Base-by-base conservation (phyloP, 768 basidiomycete species). In the Cytidiella melzeri region DNA sequence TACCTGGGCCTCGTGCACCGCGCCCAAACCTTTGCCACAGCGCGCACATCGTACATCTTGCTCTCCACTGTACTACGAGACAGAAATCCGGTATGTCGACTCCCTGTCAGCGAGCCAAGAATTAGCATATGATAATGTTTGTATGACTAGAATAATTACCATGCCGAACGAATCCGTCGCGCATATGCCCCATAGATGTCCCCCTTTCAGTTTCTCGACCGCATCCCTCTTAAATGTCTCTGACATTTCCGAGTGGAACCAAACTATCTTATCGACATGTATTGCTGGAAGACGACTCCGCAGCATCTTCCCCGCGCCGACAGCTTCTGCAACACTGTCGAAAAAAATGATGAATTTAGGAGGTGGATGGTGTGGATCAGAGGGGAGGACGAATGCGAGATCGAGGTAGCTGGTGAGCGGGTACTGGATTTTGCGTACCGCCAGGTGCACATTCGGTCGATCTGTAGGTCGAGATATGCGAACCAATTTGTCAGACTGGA, bases 401-500 rank as follows among this genome's bases (percentile, higher is more conserved):
- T 64, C 62, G 15, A 38, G 19, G 39, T 44, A 56, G 1, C 40
- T 44, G 12, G 41, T 52, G 9, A 43, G 6, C 3, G 61, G 1
- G 37, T 59, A 43, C 27, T 49, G 18, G 27, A 69, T 62, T 15
- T 56, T 48, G 11, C 52, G 52, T 1, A 68, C 65, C 2, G 39
- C 48, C 1, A 69, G 40, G 11, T 55, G 44, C 15, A 71, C 62
- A 37, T 71, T 69, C 0, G 67, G 62, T 18, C 61, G 58, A 41
- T 71, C 60, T 40, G 64, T 71, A 2, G 64, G 64, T 3, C 46
- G 36, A 3, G 11, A 19, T 12, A 47, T 47, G 36, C 25, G 36
- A 6, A 34, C 30, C 5, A 39, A 26, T 15, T 28, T 18, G n/a
- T 37, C 36, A 6, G 19, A 4, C 3, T 39, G n/a, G 4, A 48